These are phyloP conservation scores for Hamamelis virginiana DNA, from an alignment of 164 flowering plant species.

Conservation along the genomic window DNA sequence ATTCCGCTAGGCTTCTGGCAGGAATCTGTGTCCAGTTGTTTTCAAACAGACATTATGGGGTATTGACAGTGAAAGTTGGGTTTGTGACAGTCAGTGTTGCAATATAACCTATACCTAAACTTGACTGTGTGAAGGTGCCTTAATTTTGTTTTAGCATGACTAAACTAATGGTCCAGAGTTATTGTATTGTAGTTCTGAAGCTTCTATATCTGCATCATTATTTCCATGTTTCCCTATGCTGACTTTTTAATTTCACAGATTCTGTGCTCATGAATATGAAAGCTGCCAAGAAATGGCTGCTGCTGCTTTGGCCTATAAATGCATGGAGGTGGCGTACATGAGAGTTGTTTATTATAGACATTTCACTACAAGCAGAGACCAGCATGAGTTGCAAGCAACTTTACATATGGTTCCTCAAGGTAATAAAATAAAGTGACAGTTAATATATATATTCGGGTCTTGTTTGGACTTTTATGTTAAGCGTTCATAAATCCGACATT, in stretches of 20 bases:
- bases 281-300: conserved; percentile 60
- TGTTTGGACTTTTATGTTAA: too few relatives aligned
- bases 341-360: conserved; percentile 57
- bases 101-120: too few relatives aligned
- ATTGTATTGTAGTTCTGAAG: not conserved
- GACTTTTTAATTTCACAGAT: conserved; percentile 33
- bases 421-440: conserved; percentile 27
- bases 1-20: too few relatives aligned
- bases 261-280: conserved; percentile 78
- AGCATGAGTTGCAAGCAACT: conserved; percentile 58
- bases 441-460: too few relatives aligned
- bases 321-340: conserved; percentile 84
- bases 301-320: conserved; percentile 87
- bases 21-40: too few relatives aligned
- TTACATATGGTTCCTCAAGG: conserved; percentile 59
- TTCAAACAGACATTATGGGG: not conserved
- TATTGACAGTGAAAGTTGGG: not conserved
- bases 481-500: too few relatives aligned
- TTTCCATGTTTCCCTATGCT: not conserved
- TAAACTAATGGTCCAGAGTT: not conserved
- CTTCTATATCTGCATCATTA: not conserved
- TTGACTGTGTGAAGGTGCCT: too few relatives aligned
- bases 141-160: not conserved
- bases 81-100: too few relatives aligned
- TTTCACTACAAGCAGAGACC: conserved; percentile 37